Evolutionary conservation across 768 basidiomycete species (phyloP).

Genomic region (Cantharellus anzutake): DNA sequence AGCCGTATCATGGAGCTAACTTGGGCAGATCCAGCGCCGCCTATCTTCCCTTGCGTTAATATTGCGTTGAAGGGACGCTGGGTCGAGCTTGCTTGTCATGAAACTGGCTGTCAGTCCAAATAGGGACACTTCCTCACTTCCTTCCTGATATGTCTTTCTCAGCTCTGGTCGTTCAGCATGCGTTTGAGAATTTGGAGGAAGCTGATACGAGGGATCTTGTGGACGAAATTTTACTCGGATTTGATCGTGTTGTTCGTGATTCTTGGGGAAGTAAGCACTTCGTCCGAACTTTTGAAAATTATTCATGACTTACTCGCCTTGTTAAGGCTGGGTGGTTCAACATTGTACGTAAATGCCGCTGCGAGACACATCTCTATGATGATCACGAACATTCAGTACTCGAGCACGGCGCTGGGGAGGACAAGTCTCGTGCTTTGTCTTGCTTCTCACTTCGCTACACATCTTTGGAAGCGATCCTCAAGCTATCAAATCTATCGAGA

Average conservation of each 20-base stretch:
- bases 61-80: conserved; percentile 75
- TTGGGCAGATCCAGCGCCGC: conserved; percentile 74
- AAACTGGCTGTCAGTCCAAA: conserved; percentile 49
- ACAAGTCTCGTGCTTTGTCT: conserved; percentile 57
- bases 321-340: conserved; percentile 6
- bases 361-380: background rate
- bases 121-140: background rate
- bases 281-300: background rate
- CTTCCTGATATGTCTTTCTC: background rate
- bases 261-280: conserved; percentile 48
- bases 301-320: background rate
- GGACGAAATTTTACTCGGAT: conserved; percentile 16
- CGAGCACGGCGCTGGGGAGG: conserved; percentile 64
- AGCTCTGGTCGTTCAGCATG: conserved; percentile 10
- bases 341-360: background rate
- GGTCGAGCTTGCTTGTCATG: conserved; percentile 78
- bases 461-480: conserved; percentile 71
- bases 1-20: conserved; percentile 83
- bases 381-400: conserved; percentile 30
- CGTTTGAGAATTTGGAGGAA: conserved; percentile 12
- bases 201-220: conserved; percentile 9
- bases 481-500: conserved; percentile 73
- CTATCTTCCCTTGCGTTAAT: conserved; percentile 79
- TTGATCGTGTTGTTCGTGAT: conserved; percentile 62
- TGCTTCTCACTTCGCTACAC: conserved; percentile 53